Evolutionary conservation across 2,329 filamentous ascomycete genomes (phyloP), one percentile per base, ranked within the genome.

Genomic region (Sporothrix brunneoviolacea): DNA sequence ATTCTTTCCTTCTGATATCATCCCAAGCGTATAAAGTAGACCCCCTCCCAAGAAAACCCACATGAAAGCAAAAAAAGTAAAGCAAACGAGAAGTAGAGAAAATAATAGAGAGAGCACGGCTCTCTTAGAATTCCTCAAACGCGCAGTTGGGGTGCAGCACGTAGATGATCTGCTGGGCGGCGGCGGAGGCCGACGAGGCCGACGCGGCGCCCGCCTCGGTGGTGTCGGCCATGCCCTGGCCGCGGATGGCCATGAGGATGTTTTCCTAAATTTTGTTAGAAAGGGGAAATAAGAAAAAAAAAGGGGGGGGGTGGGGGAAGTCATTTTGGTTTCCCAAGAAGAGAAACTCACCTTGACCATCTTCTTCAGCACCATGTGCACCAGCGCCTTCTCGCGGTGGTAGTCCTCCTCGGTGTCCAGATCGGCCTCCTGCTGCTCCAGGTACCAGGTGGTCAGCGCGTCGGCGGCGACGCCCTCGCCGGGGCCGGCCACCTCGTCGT

Each of bases 81-180:
- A n/a, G n/a, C n/a, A n/a, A n/a, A n/a, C n/a, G n/a, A n/a, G n/a
- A n/a, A n/a, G n/a, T n/a, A n/a, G n/a, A 45, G 28, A 13, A 35
- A 22, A 21, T 7, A 13, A n/a, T 12, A 22, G 21, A 24, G 28
- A 7, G 30, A 24, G 12, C 21, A 35, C n/a, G n/a, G n/a, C 13
- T 4, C n/a, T 4, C 46, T 63, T 61, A 76, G 40, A 68, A 66
- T 55, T 82, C 78, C 57, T 95, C 91, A 9, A 94, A 76, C 0
- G 87, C 88, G 64, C 88, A 95, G 70, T 97, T 97, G 52, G 93
- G 93, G 70, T 98, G 93, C 58, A 98, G 65, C 22, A 96, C 86
- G 64, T 96, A 98, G 47, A 93, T 78, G 4, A 86, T 73, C 61
- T 73, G 74, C 57, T 71, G 71, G 10, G 64, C 65, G 19, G 68